Evolutionary conservation across 2,329 filamentous ascomycete genomes (phyloP), one percentile per base, ranked within the genome.

Genomic region (Lithohypha guttulata): DNA sequence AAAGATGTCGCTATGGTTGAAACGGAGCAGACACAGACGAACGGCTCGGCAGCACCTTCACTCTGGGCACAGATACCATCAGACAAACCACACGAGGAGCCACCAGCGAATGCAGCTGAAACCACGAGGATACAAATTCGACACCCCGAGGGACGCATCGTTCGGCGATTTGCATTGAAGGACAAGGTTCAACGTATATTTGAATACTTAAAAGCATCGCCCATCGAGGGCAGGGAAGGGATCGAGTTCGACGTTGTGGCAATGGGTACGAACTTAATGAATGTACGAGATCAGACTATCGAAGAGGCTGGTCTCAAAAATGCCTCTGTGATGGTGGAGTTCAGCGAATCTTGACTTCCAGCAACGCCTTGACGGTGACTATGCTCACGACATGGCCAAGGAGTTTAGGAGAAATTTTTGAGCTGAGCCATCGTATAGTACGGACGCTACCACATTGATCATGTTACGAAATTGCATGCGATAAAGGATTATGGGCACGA

Each of bases 301-400:
- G 76, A 76, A 50, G 80, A 85, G 54, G 84, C 81, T 0, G 85
- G 87, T 0, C 61, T 98, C 52, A 93, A 91, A 67, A 89, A 93
- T 55, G 86, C 82, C 3, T 94, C 86, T 0, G 81, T 98, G 6
- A 95, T 95, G 84, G 80, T 98, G 50, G 91, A 95, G 59, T 93
- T 86, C 55, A 61, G 83, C 42, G 79, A 84, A 58, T 69, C 31
- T 5, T 42, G 27, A 28, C 5, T 25, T 28, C n/a, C n/a, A n/a
- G n/a, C n/a, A n/a, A n/a, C n/a, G n/a, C n/a, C n/a, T n/a, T n/a
- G n/a, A n/a, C n/a, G n/a, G n/a, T n/a, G n/a, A n/a, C n/a, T n/a
- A n/a, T n/a, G n/a, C n/a, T n/a, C n/a, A n/a, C n/a, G n/a, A 27
- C 35, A 39, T 39, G 20, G 35, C 35, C 18, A 17, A 14, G 35